Conservation (phyloP, 768 basidiomycete genomes). For the Podaxis sp. region DNA sequence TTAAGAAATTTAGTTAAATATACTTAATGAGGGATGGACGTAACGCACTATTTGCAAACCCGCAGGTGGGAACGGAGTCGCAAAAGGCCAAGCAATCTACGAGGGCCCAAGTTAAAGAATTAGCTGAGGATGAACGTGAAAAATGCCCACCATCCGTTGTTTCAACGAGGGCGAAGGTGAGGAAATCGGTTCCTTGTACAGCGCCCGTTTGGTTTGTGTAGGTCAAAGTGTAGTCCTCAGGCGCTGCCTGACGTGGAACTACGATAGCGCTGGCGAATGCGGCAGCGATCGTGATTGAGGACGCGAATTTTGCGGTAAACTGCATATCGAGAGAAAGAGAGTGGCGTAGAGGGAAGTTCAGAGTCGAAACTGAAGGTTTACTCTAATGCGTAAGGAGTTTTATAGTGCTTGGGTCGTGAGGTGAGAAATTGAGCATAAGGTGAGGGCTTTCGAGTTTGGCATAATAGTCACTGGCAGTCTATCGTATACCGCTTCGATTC, state of each 20-base stretch:
- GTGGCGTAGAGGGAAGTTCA: neutral
- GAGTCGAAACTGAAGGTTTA: constrained; percentile 5
- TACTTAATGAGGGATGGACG: neutral
- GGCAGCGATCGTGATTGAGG: constrained; percentile 6
- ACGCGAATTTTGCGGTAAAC: constrained; percentile 2
- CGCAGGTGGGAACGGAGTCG: constrained; percentile 37
- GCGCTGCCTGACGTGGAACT: constrained; percentile 15
- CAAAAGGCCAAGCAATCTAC: constrained; percentile 48
- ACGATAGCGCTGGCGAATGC: constrained; percentile 9
- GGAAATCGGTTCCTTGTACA: constrained; percentile 39
- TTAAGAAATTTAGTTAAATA: neutral
- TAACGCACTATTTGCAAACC: constrained; percentile 42
- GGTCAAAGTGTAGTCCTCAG: constrained; percentile 35
- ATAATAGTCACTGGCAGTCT: neutral
- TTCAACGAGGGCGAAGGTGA: constrained; percentile 45
- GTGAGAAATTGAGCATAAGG: constrained; percentile 4
- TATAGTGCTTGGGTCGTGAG: neutral
- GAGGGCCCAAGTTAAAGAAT: neutral
- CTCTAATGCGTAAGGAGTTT: neutral
- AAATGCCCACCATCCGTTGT: constrained; percentile 37
- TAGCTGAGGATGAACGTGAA: neutral
- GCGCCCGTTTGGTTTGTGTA: constrained; percentile 42
- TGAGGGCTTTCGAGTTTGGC: neutral
- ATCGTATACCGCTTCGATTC: neutral
- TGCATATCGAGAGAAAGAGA: neutral